A percentile compares a stretch with the other conserved stretches of the same genome.
phyloP scores from a whole-genome alignment of 768 basidiomycete species.

The Dacryopinax spathularia region DNA sequence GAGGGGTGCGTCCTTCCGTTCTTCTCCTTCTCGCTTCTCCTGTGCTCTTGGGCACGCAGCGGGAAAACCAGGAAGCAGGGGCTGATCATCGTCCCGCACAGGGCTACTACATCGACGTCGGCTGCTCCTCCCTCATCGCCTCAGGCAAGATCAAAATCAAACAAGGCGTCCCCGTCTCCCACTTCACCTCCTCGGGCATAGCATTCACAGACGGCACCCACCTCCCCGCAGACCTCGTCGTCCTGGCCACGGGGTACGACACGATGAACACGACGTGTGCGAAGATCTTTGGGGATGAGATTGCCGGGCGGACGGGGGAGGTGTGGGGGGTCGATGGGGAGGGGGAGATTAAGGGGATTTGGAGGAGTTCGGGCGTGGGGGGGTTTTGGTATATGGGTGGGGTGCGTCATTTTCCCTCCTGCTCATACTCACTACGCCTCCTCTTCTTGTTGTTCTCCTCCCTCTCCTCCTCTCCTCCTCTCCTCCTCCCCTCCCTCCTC shows the following conservation, averaged over 20 bases:
- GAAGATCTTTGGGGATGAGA: neutral
- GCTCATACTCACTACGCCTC: no score
- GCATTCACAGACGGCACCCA: neutral
- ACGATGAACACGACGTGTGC: neutral
- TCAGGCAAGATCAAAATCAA: neutral
- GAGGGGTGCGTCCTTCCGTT: neutral
- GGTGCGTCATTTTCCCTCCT: neutral
- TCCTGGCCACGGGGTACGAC: constrained; percentile 3
- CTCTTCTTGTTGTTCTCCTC: no score
- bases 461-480: no score
- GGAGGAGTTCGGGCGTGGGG: neutral
- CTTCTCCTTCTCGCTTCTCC: no score
- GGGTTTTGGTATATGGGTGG: constrained; percentile 7
- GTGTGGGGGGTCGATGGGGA: constrained; percentile 5
- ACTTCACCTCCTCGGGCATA: neutral
- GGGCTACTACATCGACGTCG: constrained; percentile 5
- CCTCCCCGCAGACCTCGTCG: constrained; percentile 2
- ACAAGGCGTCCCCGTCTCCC: neutral
- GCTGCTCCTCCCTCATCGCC: neutral
- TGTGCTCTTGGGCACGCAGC: neutral
- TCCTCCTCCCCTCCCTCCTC: no score
- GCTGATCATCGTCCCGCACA: neutral
- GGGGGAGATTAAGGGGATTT: constrained; percentile 6
- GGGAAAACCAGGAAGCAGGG: neutral
- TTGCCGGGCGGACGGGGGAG: neutral